These are phyloP conservation scores for Albifimbria verrucaria DNA, from an alignment of 2,329 filamentous ascomycete species.

Conservation along the genomic window DNA sequence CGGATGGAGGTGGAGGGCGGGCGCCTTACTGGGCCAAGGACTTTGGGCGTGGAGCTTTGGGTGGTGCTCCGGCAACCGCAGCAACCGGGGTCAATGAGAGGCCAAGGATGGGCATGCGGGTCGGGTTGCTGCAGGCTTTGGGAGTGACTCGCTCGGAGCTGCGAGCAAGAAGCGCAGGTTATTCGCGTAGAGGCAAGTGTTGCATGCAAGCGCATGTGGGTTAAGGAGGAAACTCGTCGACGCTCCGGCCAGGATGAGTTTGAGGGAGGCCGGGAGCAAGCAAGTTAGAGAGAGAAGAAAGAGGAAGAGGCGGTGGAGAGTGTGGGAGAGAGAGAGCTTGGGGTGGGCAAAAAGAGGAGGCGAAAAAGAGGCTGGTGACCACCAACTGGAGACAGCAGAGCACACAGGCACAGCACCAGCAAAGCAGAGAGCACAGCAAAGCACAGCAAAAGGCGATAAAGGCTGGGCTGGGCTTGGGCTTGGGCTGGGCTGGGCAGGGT, in stretches of 20 bases:
- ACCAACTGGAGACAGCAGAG: not conserved
- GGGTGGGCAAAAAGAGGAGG: no score
- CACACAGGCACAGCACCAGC: no score
- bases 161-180: not conserved
- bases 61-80: slow-evolving; percentile 19
- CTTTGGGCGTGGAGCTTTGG: slow-evolving; percentile 4
- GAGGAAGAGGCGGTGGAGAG: slow-evolving; percentile 3
- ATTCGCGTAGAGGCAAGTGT: not conserved
- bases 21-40: not conserved
- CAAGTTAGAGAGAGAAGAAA: not conserved
- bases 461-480: not conserved
- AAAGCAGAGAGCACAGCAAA: no score
- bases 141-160: not conserved
- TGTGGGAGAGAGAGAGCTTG: no score
- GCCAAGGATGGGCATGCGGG: slow-evolving; percentile 3
- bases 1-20: not conserved
- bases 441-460: no score
- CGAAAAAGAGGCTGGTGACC: slow-evolving; percentile 7
- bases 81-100: slow-evolving; percentile 14
- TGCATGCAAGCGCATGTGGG: not conserved
- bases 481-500: not conserved
- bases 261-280: not conserved
- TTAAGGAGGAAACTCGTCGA: not conserved
- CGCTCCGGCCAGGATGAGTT: not conserved
- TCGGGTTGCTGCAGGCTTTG: not conserved